Base-by-base conservation (phyloP, 2,329 filamentous ascomycete genomes). In the Eutypella sp. region DNA sequence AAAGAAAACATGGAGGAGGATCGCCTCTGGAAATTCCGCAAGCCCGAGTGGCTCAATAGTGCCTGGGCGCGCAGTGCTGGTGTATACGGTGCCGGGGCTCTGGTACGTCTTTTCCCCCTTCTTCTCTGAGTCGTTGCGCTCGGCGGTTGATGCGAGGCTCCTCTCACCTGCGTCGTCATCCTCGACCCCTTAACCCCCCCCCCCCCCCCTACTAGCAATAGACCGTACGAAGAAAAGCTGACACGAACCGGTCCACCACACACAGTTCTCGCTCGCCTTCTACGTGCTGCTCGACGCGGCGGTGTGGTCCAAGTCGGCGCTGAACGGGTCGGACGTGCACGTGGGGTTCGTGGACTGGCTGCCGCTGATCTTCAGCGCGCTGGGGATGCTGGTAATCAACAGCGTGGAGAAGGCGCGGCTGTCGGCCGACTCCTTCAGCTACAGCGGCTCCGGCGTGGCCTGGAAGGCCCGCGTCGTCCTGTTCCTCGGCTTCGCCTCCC, bases 341-440 rank as follows among this genome's bases (percentile, higher is more conserved):
- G 72, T 86, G 58, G 80, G 72, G 54, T 86, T 84, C 58, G 73
- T 84, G 65, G 82, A 85, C 75, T 85, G 82, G 82, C 76, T 85
- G 52, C 81, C 82, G 42, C 74, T 85, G 54, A 76, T 85, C 64
- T 85, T 84, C 70, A 80, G 76, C 54, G 74, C 76, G 51, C 71
- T 85, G 51, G 82, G 82, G 52, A 85, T 85, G 80, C 73, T 85
- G 47, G 84, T 85, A 64, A 85, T 85, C 72, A 85, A 85, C 72
- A 79, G 74, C 55, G 81, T 84, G 52, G 81, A 85, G 68, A 84
- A 85, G 67, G 71, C 79, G 48, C 76, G 82, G 44, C 72, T 85
- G 51, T 79, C 78, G 56, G 73, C 77, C 57, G 80, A 86, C 67
- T 76, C 71, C 46, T 82, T 82, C 64, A 76, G 73, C 51, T 83